Evolutionary conservation across 805 yeast species (phyloP), one percentile per base, ranked within the genome.

Genomic region (Candida odintsovae): DNA sequence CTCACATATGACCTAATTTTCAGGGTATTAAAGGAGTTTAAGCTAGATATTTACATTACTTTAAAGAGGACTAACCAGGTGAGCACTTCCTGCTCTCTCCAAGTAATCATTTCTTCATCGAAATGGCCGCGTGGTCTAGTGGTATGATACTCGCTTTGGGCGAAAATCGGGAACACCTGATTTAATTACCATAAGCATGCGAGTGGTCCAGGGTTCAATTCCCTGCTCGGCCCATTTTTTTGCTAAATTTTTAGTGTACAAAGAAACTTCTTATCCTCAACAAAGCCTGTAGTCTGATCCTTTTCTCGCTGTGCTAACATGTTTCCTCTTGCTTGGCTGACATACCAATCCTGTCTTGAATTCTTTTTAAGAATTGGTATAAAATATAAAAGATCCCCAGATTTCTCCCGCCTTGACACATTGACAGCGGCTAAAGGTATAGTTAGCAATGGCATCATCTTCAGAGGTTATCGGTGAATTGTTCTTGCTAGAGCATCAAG

Each of bases 91-190:
- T n/a, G n/a, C n/a, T n/a, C n/a, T n/a, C n/a, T n/a, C n/a, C n/a
- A n/a, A n/a, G n/a, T n/a, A n/a, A n/a, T n/a, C n/a, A n/a, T n/a
- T n/a, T n/a, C 22, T 2, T 19, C 12, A 38, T 25, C 16, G 38
- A 40, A 38, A 44, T 50, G 63, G 63, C 63, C 59, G 62, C 43
- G 58, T 59, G 63, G 63, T 59, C 63, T 59, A 59, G 63, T 59
- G 60, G 63, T 59, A 59, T 59, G 63, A 59, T 59, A 55, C 63
- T 59, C 63, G 63, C 63, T 59, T 59, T 59, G 63, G 63, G 63
- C 56, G 58, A 55, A 54, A 53, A 45, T 39, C 37, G 46, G 55
- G 48, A 25, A 37, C 44, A 51, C 50, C 40, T 42, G 42, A 29
- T 40, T 44, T 44, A 38, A 40, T 38, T 45, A 48, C 50, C 49